Evolutionary conservation across 1,284 basidiomycete genomes (phyloP).

Genomic region (Cryptococcus floricola): DNA sequence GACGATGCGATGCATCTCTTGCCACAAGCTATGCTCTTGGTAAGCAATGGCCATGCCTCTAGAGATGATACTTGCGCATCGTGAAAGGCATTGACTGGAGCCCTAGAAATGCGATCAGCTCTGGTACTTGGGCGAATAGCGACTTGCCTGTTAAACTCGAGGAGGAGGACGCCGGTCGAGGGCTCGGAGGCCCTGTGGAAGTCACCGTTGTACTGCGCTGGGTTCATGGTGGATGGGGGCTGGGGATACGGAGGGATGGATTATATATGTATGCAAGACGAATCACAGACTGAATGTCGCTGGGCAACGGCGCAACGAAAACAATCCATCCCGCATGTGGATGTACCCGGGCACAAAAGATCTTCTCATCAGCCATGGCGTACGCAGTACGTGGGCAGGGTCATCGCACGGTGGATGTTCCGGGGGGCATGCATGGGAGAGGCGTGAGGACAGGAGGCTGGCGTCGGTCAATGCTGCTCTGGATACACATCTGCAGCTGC

Average conservation of each 20-base stretch:
- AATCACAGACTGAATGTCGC: background rate
- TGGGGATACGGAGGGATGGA: background rate
- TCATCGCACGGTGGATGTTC: too few relatives aligned
- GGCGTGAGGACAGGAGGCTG: too few relatives aligned
- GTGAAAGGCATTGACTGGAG: slow-evolving; percentile 72
- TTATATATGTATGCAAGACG: background rate
- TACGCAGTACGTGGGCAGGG: too few relatives aligned
- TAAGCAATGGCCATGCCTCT: background rate
- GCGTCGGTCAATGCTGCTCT: too few relatives aligned
- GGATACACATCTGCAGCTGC: too few relatives aligned
- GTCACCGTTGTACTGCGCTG: slow-evolving; percentile 22
- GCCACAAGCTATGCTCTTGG: slow-evolving; percentile 60
- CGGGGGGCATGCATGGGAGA: too few relatives aligned
- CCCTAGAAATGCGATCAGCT: slow-evolving; percentile 47
- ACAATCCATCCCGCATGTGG: background rate
- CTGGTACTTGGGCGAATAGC: background rate
- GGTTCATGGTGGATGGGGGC: slow-evolving; percentile 10
- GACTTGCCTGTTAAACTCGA: slow-evolving; percentile 48
- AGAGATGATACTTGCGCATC: slow-evolving; percentile 52
- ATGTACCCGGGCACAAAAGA: too few relatives aligned
- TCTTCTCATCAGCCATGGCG: too few relatives aligned
- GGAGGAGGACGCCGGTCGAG: slow-evolving; percentile 37
- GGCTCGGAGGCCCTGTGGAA: slow-evolving; percentile 35
- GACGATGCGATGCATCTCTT: slow-evolving; percentile 62
- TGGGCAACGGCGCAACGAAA: background rate